phyloP scores from a whole-genome alignment of 1,284 basidiomycete species.

The Irpex rosettiformis region DNA sequence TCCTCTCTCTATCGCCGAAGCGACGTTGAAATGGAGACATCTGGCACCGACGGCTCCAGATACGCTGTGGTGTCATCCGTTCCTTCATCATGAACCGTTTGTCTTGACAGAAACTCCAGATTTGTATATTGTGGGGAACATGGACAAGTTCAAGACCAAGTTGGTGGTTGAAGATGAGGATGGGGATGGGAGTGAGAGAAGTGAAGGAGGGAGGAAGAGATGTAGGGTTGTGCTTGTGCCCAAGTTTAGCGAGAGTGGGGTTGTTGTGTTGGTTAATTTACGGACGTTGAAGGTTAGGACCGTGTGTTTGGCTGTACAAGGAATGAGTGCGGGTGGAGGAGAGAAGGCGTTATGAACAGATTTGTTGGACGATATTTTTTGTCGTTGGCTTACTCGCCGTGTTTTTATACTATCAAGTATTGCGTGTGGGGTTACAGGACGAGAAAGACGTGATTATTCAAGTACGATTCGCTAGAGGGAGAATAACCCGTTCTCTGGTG shows the following conservation, averaged over 20 bases:
- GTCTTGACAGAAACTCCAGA: conserved; percentile 82
- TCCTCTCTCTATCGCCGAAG: conserved; percentile 69
- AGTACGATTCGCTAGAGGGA: too few relatives aligned
- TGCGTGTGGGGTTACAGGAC: too few relatives aligned
- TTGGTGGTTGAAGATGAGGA: conserved; percentile 41
- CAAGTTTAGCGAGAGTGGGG: conserved; percentile 65
- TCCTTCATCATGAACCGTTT: conserved; percentile 87
- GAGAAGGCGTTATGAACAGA: neutral
- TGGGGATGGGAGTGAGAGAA: conserved; percentile 12
- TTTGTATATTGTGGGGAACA: conserved; percentile 91
- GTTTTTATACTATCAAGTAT: too few relatives aligned
- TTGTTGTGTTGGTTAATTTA: conserved; percentile 62
- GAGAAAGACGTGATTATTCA: too few relatives aligned
- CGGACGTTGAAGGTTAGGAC: conserved; percentile 47
- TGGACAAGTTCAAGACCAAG: conserved; percentile 78
- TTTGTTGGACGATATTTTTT: too few relatives aligned
- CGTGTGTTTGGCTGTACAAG: conserved; percentile 32
- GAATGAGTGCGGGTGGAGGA: conserved; percentile 25
- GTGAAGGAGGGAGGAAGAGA: conserved; percentile 31
- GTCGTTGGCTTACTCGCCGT: too few relatives aligned
- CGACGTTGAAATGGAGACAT: conserved; percentile 91
- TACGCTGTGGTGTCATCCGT: conserved; percentile 98
- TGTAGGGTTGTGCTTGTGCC: conserved; percentile 86
- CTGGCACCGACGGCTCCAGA: conserved; percentile 98
- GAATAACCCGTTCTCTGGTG: too few relatives aligned